Conservation (phyloP, 208 protist genomes). For the Crithidia brevicula region DNA sequence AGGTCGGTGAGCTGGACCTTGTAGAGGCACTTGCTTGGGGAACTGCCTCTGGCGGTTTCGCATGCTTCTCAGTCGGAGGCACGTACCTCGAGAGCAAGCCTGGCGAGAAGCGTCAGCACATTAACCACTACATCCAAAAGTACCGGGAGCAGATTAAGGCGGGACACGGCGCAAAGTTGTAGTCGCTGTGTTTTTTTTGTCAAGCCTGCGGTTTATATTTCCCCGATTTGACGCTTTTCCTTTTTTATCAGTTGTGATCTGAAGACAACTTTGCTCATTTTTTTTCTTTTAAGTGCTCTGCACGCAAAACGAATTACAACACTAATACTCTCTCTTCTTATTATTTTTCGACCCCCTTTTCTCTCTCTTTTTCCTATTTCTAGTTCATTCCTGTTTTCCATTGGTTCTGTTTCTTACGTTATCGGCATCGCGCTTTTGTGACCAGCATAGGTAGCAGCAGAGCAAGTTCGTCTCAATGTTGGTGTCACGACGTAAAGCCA, state of each 20-base stretch:
- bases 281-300: neutral
- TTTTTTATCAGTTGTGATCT: neutral
- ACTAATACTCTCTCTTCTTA: neutral
- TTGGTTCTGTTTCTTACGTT: too few species aligned
- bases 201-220: conserved; percentile 1
- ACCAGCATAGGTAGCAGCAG: too few species aligned
- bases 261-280: neutral
- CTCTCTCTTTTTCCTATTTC: conserved; percentile 3
- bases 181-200: conserved; percentile 7
- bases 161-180: conserved; percentile 8
- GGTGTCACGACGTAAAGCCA: too few species aligned
- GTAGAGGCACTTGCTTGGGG: conserved; percentile 28
- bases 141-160: conserved; percentile 25
- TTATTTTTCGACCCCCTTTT: conserved; percentile 9
- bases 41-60: conserved; percentile 27
- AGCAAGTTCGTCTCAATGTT: too few species aligned
- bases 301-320: conserved; percentile 4
- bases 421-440: too few species aligned
- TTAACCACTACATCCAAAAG: conserved; percentile 25
- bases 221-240: neutral
- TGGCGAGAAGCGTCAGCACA: conserved; percentile 32
- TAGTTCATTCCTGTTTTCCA: conserved; percentile 10
- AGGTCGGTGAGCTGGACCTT: conserved; percentile 22
- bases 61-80: conserved; percentile 33
- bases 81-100: conserved; percentile 37